Conservation (phyloP, 768 basidiomycete species). For the Ramaria sp. region DNA sequence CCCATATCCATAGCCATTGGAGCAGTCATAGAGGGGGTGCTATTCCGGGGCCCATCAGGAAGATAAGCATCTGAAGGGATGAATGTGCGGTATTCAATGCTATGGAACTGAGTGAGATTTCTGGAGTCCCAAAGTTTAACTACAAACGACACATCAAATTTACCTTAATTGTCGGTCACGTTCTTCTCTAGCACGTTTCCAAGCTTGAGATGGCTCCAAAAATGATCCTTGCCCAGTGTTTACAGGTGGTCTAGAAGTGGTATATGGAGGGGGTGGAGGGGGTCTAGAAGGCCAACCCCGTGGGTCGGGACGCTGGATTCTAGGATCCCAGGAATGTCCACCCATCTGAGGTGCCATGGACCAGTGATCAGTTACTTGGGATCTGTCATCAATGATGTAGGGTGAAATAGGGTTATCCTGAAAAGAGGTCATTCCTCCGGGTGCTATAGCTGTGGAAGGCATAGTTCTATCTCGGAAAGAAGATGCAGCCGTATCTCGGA, state of each 20-base stretch:
- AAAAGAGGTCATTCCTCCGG: not conserved
- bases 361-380: constrained; percentile 3
- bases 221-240: not conserved
- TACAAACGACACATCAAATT: not conserved
- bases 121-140: not conserved
- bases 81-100: constrained; percentile 2
- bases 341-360: not conserved
- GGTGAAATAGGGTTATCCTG: not conserved
- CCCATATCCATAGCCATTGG: not conserved
- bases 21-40: not conserved
- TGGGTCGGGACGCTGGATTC: not conserved
- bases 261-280: not conserved
- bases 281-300: not conserved
- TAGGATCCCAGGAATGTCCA: not conserved
- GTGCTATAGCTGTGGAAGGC: not conserved
- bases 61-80: not conserved
- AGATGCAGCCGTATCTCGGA: not conserved
- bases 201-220: constrained; percentile 7
- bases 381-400: not conserved
- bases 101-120: not conserved
- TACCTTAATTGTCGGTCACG: constrained; percentile 7
- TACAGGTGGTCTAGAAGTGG: not conserved
- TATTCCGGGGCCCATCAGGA: not conserved
- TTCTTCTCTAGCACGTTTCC: constrained; percentile 6
- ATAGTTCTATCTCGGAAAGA: not conserved